These are phyloP conservation scores for Wolfiporia cocos DNA, from an alignment of 1,284 basidiomycete genomes.

Conservation along the genomic window DNA sequence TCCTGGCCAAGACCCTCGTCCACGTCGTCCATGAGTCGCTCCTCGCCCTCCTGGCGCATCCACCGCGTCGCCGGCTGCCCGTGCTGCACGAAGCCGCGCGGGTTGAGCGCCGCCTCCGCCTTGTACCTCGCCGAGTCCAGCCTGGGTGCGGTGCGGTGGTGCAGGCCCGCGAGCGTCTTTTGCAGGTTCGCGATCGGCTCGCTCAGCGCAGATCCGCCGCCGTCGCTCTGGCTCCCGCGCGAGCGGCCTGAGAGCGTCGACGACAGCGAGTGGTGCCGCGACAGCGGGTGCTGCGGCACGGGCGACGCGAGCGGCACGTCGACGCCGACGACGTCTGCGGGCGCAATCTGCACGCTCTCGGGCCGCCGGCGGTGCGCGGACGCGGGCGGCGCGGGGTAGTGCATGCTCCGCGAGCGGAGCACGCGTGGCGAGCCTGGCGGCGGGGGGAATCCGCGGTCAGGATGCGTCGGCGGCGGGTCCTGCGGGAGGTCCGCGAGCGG, in stretches of 20 bases:
- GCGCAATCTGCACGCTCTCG: constrained; percentile 48
- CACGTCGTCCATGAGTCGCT: constrained; percentile 21
- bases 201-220: constrained; percentile 8
- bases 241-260: constrained; percentile 15
- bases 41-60: constrained; percentile 22
- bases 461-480: constrained; percentile 49
- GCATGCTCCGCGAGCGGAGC: constrained; percentile 50
- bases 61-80: constrained; percentile 20
- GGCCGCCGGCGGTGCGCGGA: constrained; percentile 45
- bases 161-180: constrained; percentile 39
- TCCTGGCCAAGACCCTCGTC: constrained; percentile 11
- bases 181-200: constrained; percentile 35
- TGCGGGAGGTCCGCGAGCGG: constrained; percentile 21
- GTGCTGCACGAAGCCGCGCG: constrained; percentile 46
- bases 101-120: constrained; percentile 59
- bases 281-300: constrained; percentile 17
- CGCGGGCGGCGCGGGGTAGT: constrained; percentile 39
- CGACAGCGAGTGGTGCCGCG: constrained; percentile 33
- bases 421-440: constrained; percentile 32
- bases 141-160: constrained; percentile 40
- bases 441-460: constrained; percentile 28
- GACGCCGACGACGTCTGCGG: constrained; percentile 9
- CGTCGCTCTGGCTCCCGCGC: constrained; percentile 15
- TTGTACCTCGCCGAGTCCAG: constrained; percentile 55
- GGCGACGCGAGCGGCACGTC: constrained; percentile 14